A percentile compares a stretch with the other conserved stretches of the same genome.
Evolutionary conservation across 345 rosid genomes (phyloP).

Genomic region (Acer negundo): DNA sequence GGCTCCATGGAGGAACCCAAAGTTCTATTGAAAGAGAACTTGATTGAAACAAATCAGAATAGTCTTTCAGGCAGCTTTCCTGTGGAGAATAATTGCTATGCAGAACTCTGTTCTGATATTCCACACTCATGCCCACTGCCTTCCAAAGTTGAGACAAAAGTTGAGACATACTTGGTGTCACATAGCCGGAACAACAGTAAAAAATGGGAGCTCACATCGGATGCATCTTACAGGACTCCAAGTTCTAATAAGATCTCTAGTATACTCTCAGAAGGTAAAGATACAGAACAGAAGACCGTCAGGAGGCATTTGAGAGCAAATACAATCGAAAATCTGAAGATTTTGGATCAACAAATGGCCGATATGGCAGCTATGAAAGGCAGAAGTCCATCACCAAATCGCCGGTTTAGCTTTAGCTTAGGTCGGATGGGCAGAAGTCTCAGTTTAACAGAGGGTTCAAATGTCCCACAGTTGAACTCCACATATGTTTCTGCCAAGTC

Average conservation of each 20-base stretch:
- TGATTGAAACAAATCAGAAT: slow-evolving; percentile 26
- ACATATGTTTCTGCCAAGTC: slow-evolving; percentile 50
- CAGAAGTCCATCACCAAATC: slow-evolving; percentile 58
- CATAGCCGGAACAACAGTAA: slow-evolving; percentile 10
- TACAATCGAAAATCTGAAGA: slow-evolving; percentile 36
- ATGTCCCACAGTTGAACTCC: slow-evolving; percentile 47
- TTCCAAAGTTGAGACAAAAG: slow-evolving; percentile 32
- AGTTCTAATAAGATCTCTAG: slow-evolving; percentile 19
- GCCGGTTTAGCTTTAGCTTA: slow-evolving; percentile 81
- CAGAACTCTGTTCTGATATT: slow-evolving; percentile 36
- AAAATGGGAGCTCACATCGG: slow-evolving; percentile 33
- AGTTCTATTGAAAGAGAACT: slow-evolving; percentile 30
- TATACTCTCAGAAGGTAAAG: slow-evolving; percentile 19
- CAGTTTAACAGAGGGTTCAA: slow-evolving; percentile 66
- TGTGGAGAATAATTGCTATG: slow-evolving; percentile 27
- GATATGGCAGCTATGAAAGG: slow-evolving; percentile 41
- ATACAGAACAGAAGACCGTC: slow-evolving; percentile 27
- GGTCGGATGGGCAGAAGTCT: slow-evolving; percentile 73
- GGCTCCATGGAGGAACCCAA: slow-evolving; percentile 26
- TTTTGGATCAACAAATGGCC: slow-evolving; percentile 43
- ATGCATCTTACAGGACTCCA: slow-evolving; percentile 22
- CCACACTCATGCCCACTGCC: slow-evolving; percentile 58
- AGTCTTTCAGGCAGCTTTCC: slow-evolving; percentile 36
- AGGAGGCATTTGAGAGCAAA: slow-evolving; percentile 25
- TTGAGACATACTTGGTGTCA: slow-evolving; percentile 29